Conservation (phyloP, 225 moss, liverwort and hornwort species). For the Physcomitrium patens region DNA sequence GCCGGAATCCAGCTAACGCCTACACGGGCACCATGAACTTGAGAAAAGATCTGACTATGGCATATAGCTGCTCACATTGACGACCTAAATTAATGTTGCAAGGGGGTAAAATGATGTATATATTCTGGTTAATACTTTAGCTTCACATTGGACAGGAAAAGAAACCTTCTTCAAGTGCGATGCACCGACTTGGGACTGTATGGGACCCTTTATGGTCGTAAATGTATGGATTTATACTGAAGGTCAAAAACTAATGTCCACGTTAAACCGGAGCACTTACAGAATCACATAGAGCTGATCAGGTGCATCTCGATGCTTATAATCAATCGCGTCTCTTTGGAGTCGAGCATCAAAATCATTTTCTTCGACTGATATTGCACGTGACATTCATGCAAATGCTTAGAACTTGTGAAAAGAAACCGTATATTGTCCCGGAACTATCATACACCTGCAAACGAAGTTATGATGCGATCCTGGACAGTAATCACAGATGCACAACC, state of each 20-base stretch:
- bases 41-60: constrained; percentile 14
- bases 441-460: constrained; percentile 7
- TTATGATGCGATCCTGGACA: background rate
- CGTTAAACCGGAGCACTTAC: constrained; percentile 27
- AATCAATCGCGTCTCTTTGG: background rate
- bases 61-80: constrained; percentile 10
- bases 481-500: constrained; percentile 4
- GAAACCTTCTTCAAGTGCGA: constrained; percentile 16
- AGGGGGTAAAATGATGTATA: background rate
- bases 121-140: constrained; percentile 5
- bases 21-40: constrained; percentile 24
- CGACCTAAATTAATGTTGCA: constrained; percentile 8
- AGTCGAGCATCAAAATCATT: background rate
- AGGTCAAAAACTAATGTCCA: constrained; percentile 5
- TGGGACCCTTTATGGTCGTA: constrained; percentile 5
- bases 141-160: background rate
- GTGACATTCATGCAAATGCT: constrained; percentile 18
- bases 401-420: constrained; percentile 26
- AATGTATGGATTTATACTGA: background rate
- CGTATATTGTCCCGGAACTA: constrained; percentile 6
- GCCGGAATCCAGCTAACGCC: constrained; percentile 23
- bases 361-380: constrained; percentile 8
- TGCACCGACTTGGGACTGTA: background rate
- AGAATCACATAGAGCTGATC: constrained; percentile 32
- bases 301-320: constrained; percentile 31